phyloP scores from a whole-genome alignment of 2,329 filamentous ascomycete genomes.

The Karstenula rhodostoma region DNA sequence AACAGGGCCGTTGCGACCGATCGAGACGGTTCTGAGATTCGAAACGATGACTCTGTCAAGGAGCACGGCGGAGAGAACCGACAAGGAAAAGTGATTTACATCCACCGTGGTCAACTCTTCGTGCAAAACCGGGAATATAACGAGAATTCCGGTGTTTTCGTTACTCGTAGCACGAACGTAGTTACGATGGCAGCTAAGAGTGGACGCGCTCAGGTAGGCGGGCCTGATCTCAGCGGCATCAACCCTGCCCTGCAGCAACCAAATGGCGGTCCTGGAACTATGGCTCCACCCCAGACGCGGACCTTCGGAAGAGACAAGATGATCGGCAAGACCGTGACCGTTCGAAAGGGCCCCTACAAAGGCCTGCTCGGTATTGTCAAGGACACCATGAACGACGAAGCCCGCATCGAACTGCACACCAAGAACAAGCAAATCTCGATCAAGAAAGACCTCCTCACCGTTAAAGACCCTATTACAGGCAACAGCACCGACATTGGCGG shows the following conservation, averaged over 20 bases:
- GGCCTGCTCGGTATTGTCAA: conserved; percentile 94
- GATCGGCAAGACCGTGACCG: conserved; percentile 89
- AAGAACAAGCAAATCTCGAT: conserved; percentile 92
- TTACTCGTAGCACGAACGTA: conserved; percentile 84
- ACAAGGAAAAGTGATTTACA: conserved; percentile 89
- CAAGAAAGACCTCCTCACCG: conserved; percentile 79
- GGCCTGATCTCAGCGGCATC: conserved; percentile 87
- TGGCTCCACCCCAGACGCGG: conserved; percentile 77
- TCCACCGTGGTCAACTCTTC: conserved; percentile 92
- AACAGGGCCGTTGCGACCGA: conserved; percentile 90
- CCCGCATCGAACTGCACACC: conserved; percentile 90
- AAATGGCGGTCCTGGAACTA: conserved; percentile 58
- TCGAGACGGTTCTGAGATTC: conserved; percentile 90
- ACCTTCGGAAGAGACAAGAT: conserved; percentile 79
- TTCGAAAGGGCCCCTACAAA: conserved; percentile 88
- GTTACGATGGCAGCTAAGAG: conserved; percentile 94
- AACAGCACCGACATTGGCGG: conserved; percentile 74
- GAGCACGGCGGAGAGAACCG: conserved; percentile 87
- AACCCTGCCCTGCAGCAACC: conserved; percentile 76
- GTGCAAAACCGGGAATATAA: conserved; percentile 82
- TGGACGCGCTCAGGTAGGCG: conserved; percentile 74
- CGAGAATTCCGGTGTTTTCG: conserved; percentile 90
- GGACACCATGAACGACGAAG: conserved; percentile 85
- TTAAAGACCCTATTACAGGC: conserved; percentile 83
- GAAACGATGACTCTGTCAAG: conserved; percentile 89